phyloP scores from a whole-genome alignment of 108 stramenopile species.

The Fistulifera solaris region DNA sequence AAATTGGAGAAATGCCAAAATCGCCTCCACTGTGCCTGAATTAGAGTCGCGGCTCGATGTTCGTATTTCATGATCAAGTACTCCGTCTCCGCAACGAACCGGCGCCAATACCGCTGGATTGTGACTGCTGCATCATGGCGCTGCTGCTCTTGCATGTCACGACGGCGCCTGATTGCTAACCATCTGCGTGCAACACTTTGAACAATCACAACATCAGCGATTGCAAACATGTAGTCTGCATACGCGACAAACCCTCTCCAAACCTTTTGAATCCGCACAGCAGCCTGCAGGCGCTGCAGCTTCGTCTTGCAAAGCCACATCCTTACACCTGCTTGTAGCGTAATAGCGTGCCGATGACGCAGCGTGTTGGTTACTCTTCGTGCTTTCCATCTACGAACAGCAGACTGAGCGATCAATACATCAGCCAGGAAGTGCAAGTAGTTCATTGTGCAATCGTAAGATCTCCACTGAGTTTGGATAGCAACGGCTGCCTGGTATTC shows the following conservation, averaged over 20 bases:
- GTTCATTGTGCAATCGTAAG: constrained; percentile 58
- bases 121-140: constrained; percentile 16
- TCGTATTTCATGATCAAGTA: constrained; percentile 6
- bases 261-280: constrained; percentile 43
- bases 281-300: constrained; percentile 28
- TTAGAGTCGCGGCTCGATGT: constrained; percentile 12
- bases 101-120: constrained; percentile 21
- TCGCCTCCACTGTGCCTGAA: constrained; percentile 16
- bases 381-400: constrained; percentile 41
- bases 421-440: constrained; percentile 62
- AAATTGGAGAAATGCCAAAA: constrained; percentile 11
- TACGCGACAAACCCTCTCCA: constrained; percentile 60
- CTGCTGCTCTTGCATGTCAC: no score
- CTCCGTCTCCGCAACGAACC: constrained; percentile 12
- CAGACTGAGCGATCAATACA: constrained; percentile 61
- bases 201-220: constrained; percentile 48
- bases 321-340: constrained; percentile 6
- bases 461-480: constrained; percentile 17
- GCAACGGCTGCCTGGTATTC: constrained; percentile 1
- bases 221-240: constrained; percentile 46
- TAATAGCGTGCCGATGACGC: constrained; percentile 1
- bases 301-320: not conserved
- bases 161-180: constrained; percentile 6
- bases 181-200: constrained; percentile 37
- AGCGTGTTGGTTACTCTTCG: constrained; percentile 8